Evolutionary conservation across 768 basidiomycete species (phyloP).

Genomic region (Amanita thiersii): DNA sequence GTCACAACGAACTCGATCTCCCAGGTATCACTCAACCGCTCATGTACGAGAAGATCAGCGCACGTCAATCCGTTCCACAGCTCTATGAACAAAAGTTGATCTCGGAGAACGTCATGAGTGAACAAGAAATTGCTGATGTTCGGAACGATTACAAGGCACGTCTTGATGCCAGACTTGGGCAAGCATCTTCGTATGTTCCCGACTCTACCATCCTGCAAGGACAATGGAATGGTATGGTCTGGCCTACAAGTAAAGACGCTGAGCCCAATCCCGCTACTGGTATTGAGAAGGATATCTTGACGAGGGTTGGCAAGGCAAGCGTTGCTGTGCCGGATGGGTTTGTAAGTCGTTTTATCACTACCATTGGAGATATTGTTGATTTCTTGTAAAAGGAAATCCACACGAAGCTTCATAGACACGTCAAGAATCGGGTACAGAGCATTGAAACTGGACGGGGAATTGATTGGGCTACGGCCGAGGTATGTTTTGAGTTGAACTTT

Average conservation of each 20-base stretch:
- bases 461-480: constrained; percentile 90
- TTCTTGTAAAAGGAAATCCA: constrained; percentile 57
- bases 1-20: constrained; percentile 86
- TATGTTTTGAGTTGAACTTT: constrained; percentile 17
- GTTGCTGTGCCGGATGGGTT: constrained; percentile 52
- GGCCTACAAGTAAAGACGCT: constrained; percentile 53
- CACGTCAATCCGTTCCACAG: constrained; percentile 68
- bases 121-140: constrained; percentile 37
- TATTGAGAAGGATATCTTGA: constrained; percentile 41
- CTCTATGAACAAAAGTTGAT: constrained; percentile 76
- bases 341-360: constrained; percentile 33
- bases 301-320: constrained; percentile 58
- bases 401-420: constrained; percentile 67
- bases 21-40: constrained; percentile 81
- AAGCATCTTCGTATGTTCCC: constrained; percentile 39
- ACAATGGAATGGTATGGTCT: constrained; percentile 63
- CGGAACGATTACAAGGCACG: constrained; percentile 52
- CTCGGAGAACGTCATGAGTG: constrained; percentile 52
- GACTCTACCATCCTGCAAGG: constrained; percentile 48
- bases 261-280: constrained; percentile 60
- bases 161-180: constrained; percentile 55
- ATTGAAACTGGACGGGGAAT: constrained; percentile 63
- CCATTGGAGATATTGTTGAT: constrained; percentile 8
- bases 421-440: constrained; percentile 66
- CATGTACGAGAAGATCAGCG: constrained; percentile 86